These are phyloP conservation scores for Stemphylium vesicarium DNA, from an alignment of 2,329 filamentous ascomycete species.

Conservation along the genomic window DNA sequence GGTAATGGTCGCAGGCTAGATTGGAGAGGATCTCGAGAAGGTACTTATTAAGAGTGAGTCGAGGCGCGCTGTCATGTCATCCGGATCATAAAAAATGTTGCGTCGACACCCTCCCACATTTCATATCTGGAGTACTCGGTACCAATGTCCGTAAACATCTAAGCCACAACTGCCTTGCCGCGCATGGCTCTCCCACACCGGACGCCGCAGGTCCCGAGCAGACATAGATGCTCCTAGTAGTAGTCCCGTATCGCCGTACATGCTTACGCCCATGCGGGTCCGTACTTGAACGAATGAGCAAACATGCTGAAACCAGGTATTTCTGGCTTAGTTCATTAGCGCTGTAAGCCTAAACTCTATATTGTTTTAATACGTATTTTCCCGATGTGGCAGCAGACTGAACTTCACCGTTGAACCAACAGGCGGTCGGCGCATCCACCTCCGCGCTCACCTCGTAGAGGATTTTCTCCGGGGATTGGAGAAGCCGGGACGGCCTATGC, in stretches of 20 bases:
- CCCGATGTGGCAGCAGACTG: too few relatives aligned
- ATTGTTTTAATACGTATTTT: too few relatives aligned
- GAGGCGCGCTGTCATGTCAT: slow-evolving; percentile 3
- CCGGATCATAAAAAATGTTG: slow-evolving; percentile 10
- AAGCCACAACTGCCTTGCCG: slow-evolving; percentile 7
- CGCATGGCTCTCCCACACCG: slow-evolving; percentile 7
- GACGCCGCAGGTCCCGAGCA: slow-evolving; percentile 14
- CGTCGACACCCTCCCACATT: slow-evolving; percentile 9
- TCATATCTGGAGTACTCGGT: slow-evolving; percentile 19
- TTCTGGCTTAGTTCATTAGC: too few relatives aligned
- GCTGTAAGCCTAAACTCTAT: too few relatives aligned
- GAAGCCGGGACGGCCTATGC: slow-evolving; percentile 6
- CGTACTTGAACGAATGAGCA: too few relatives aligned
- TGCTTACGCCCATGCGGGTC: too few relatives aligned
- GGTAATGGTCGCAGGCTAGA: slow-evolving; percentile 18
- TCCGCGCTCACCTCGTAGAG: slow-evolving; percentile 15
- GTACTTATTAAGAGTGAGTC: slow-evolving; percentile 23
- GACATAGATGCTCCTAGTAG: not conserved
- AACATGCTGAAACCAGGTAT: too few relatives aligned
- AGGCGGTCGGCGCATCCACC: slow-evolving; percentile 1
- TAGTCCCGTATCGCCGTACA: too few relatives aligned
- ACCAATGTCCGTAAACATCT: slow-evolving; percentile 13
- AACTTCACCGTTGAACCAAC: slow-evolving; percentile 1
- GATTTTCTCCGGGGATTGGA: slow-evolving; percentile 14
- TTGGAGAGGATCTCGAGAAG: slow-evolving; percentile 1